Base-by-base conservation (phyloP, 352 stramenopile species). In the Phytophthora sojae region DNA sequence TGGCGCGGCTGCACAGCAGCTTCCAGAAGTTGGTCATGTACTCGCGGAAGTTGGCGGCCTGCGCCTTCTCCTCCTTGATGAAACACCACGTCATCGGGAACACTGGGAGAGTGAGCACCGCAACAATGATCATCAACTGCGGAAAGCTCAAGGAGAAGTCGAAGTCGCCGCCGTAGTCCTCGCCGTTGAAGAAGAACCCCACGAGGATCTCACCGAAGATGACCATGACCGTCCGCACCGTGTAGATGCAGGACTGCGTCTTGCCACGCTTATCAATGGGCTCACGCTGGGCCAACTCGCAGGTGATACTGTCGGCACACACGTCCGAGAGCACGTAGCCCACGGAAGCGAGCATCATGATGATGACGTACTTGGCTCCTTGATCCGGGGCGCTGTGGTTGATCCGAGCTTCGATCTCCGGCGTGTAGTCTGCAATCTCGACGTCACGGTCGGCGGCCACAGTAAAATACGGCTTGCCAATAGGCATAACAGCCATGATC, bases 311-410 rank as follows among this genome's bases (percentile, higher is more conserved):
- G 68, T 96, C 89, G 17, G 82, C 79, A 5, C 79, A 78, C 1
- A 95, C 86, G 60, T 95, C 87, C 0, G 88, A 78, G 59, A 94
- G 79, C 11, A 95, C 74, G 64, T 95, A 96, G 12, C 88, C 88
- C n/a, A 93, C 32, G 1, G 86, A 82, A 0, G 86, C 81, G 14
- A 94, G 55, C 39, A 95, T 85, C 78, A 97, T 91, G 23, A 90
- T 44, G 35, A 85, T 63, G 23, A 82, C 67, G 62, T 80, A 86
- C 44, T 76, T 77, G 26, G 37, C 66, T 9, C 57, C 73, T 52
- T 66, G 61, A 61, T 15, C 8, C 3, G 52, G 25, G 0, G 74
- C 64, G 29, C 73, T 55, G 21, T 26, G 63, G 59, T 81, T 81
- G 52, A 81, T 70, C 1, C 61, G 62, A 0, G 58, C 61, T 15